Conservation (phyloP, 2,329 filamentous ascomycete species). For the Emergomyces pasteurianus region DNA sequence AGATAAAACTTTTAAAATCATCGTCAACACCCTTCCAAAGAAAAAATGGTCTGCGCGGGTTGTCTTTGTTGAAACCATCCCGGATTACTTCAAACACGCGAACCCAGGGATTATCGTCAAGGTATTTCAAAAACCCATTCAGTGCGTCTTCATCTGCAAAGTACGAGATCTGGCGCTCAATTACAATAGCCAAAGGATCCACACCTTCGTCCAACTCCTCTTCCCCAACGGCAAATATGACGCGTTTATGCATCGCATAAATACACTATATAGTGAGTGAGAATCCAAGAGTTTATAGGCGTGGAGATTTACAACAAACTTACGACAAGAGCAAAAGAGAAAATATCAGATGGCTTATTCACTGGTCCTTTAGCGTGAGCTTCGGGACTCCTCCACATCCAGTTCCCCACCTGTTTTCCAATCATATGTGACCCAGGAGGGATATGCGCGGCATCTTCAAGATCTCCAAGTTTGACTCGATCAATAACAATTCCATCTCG, state of each 20-base stretch:
- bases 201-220: conserved; percentile 22
- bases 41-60: conserved; percentile 32
- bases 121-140: conserved; percentile 30
- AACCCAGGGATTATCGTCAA: conserved; percentile 31
- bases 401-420: conserved; percentile 17
- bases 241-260: conserved; percentile 31
- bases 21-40: conserved; percentile 28
- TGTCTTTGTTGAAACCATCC: conserved; percentile 30
- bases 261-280: conserved; percentile 27
- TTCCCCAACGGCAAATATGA: conserved; percentile 31
- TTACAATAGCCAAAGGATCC: conserved; percentile 29
- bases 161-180: conserved; percentile 38
- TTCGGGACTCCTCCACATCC: conserved; percentile 26
- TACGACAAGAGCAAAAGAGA: conserved; percentile 26
- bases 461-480: conserved; percentile 16
- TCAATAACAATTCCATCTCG: conserved; percentile 10
- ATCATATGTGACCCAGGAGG: conserved; percentile 11
- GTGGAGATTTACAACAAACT: conserved; percentile 2
- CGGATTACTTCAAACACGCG: conserved; percentile 27
- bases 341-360: conserved; percentile 24
- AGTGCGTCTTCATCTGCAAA: conserved; percentile 35
- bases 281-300: neutral
- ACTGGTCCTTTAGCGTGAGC: conserved; percentile 17
- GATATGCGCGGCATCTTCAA: conserved; percentile 15
- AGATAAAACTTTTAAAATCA: conserved; percentile 21